Evolutionary conservation across 495 filamentous ascomycete genomes (phyloP).

Genomic region (Penicillium coprophilum): DNA sequence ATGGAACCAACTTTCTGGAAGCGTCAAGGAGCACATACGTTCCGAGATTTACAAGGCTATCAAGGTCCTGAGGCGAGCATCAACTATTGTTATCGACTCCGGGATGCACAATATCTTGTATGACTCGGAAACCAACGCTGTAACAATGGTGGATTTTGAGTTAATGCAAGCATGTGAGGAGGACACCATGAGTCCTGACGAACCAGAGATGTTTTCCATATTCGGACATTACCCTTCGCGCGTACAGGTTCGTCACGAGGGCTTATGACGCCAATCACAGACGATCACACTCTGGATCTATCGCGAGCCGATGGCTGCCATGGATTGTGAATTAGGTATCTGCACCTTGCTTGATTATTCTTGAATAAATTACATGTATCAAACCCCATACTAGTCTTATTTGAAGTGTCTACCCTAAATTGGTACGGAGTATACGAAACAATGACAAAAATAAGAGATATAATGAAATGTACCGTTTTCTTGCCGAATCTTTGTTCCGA

Average conservation of each 20-base stretch:
- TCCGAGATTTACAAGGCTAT: constrained; percentile 1
- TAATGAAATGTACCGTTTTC: no score
- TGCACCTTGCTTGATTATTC: no score
- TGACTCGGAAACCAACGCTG: background rate
- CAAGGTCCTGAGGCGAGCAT: background rate
- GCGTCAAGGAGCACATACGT: background rate
- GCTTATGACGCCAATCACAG: background rate
- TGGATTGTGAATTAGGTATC: no score
- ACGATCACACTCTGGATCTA: background rate
- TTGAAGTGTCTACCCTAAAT: no score
- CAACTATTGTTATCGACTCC: constrained; percentile 1
- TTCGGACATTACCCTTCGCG: background rate
- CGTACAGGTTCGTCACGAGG: background rate
- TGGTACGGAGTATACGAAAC: no score
- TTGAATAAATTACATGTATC: no score
- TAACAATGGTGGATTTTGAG: constrained; percentile 2
- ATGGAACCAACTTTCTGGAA: background rate
- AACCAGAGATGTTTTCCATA: constrained; percentile 2
- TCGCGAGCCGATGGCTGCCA: background rate
- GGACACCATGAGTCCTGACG: constrained; percentile 1
- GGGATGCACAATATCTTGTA: constrained; percentile 1
- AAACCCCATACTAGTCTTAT: no score
- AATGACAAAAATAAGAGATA: no score
- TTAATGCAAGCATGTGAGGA: constrained; percentile 1
- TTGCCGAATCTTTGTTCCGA: no score